These are phyloP conservation scores for Candida sp. DNA, from an alignment of 1,139 yeast species.

Conservation along the genomic window DNA sequence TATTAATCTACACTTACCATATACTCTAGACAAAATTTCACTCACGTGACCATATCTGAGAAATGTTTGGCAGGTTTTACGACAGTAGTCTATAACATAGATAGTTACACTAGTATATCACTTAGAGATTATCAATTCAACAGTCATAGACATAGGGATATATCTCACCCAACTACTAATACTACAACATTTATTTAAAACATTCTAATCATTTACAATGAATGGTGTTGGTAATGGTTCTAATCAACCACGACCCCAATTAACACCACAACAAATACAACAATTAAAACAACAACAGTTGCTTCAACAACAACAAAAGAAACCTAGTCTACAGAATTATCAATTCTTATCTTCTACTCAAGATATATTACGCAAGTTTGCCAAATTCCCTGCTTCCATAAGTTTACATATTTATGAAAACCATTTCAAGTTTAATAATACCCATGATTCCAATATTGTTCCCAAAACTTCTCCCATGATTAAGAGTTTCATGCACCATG, in stretches of 20 bases:
- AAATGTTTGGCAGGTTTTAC: no score
- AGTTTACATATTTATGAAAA: conserved; percentile 89
- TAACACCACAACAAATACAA: conserved; percentile 14
- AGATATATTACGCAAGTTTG: conserved; percentile 74
- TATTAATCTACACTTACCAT: no score
- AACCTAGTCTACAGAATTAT: conserved; percentile 32
- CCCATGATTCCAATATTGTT: conserved; percentile 69
- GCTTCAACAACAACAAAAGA: conserved; percentile 22
- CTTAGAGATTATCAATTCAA: no score
- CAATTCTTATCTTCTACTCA: conserved; percentile 71
- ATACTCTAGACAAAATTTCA: no score
- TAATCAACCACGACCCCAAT: background rate
- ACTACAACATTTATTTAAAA: no score
- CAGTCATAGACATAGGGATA: no score
- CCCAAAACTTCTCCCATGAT: conserved; percentile 81
- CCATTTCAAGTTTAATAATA: conserved; percentile 76
- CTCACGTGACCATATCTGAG: no score
- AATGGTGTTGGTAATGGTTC: conserved; percentile 1
- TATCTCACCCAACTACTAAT: no score
- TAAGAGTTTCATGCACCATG: conserved; percentile 73
- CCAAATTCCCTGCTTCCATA: conserved; percentile 75
- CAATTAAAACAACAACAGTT: conserved; percentile 34
- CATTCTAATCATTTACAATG: background rate
- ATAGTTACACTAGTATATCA: no score
- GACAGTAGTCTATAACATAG: no score